Evolutionary conservation across 495 filamentous ascomycete species (phyloP).

Genomic region (Hypoxylon fuscum): DNA sequence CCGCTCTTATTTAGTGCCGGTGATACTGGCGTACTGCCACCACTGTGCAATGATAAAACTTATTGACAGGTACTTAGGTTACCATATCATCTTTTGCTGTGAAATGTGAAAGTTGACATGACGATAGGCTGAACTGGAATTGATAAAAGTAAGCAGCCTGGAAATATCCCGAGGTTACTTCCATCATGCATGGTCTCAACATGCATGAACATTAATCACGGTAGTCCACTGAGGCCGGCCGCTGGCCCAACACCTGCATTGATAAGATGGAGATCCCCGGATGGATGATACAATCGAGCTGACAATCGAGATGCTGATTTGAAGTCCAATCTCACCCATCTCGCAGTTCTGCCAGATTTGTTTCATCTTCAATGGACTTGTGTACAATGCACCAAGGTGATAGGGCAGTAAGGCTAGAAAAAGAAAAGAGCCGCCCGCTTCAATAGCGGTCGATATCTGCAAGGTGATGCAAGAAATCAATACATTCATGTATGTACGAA

Average conservation of each 20-base stretch:
- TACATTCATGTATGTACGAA: background rate
- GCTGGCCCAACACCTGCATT: constrained; percentile 16
- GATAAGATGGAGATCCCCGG: constrained; percentile 3
- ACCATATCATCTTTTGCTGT: too few relatives aligned
- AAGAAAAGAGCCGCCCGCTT: background rate
- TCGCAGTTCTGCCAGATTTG: background rate
- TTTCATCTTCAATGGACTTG: background rate
- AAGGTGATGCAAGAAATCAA: background rate
- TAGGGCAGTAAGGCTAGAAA: background rate
- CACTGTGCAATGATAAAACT: too few relatives aligned
- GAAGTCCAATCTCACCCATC: background rate
- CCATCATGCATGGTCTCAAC: constrained; percentile 10
- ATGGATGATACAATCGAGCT: constrained; percentile 9
- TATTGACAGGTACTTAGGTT: too few relatives aligned
- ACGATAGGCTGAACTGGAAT: background rate
- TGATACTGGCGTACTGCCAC: too few relatives aligned
- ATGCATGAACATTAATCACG: constrained; percentile 14
- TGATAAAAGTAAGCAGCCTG: constrained; percentile 1
- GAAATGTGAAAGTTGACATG: background rate
- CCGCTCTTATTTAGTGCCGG: too few relatives aligned
- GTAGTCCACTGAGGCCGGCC: background rate
- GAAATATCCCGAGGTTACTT: constrained; percentile 11
- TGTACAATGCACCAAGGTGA: background rate
- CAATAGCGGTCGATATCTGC: constrained; percentile 2
- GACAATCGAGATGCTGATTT: background rate